Percentiles rank a stretch among this genome's conserved stretches.
phyloP scores from a whole-genome alignment of 768 basidiomycete species.

The Trametes cinnabarina region DNA sequence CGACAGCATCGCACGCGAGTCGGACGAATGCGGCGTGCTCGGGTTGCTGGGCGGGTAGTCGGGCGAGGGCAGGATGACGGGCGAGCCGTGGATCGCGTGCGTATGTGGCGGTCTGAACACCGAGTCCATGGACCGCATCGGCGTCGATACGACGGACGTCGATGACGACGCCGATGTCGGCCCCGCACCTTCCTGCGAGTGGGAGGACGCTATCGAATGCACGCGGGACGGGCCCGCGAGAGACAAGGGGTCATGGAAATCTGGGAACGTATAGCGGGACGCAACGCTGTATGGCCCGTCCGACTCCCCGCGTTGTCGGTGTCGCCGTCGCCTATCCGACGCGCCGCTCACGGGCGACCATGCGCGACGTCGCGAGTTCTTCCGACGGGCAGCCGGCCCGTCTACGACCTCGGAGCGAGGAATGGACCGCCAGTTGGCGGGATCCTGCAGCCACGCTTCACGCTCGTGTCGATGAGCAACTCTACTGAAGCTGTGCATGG shows the following conservation, averaged over 20 bases:
- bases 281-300: conserved; percentile 5
- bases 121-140: conserved; percentile 6
- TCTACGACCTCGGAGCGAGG: conserved; percentile 31
- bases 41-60: conserved; percentile 4
- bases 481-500: conserved; percentile 58
- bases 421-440: conserved; percentile 40
- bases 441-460: conserved; percentile 51
- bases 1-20: conserved; percentile 11
- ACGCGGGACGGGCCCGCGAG: not conserved
- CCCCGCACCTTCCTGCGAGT: not conserved
- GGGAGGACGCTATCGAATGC: not conserved
- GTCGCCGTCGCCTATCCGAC: conserved; percentile 10
- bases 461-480: conserved; percentile 61
- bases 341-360: conserved; percentile 19
- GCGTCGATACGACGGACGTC: conserved; percentile 13
- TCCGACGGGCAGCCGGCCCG: conserved; percentile 13
- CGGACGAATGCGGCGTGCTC: conserved; percentile 6
- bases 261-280: not conserved
- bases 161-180: conserved; percentile 9
- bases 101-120: not conserved
- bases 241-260: conserved; percentile 3
- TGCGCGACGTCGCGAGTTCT: conserved; percentile 12
- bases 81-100: not conserved
- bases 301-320: conserved; percentile 11
- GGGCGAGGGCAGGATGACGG: conserved; percentile 11